Conservation (phyloP, 257 asterid species). For the Euphrasia confusa region DNA sequence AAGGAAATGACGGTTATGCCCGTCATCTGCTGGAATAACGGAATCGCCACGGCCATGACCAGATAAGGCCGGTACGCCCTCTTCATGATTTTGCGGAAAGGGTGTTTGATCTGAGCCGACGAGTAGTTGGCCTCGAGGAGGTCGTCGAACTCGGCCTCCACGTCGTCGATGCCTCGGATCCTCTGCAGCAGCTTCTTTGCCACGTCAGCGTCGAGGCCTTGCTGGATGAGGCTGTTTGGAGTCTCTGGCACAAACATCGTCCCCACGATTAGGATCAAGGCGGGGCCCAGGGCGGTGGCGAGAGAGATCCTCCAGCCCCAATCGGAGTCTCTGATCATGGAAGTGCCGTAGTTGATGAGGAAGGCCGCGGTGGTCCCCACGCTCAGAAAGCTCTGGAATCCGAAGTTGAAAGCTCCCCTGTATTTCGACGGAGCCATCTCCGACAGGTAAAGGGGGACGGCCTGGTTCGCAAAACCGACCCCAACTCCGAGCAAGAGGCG, state of each 20-base stretch:
- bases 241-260: conserved; percentile 33
- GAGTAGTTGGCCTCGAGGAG: conserved; percentile 26
- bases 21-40: conserved; percentile 33
- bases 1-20: conserved; percentile 32
- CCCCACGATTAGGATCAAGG: conserved; percentile 23
- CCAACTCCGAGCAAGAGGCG: too few species aligned
- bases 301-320: conserved; percentile 39
- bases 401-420: conserved; percentile 30
- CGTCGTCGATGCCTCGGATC: conserved; percentile 28
- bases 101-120: conserved; percentile 19
- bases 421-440: conserved; percentile 32
- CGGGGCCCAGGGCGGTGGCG: conserved; percentile 30
- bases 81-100: conserved; percentile 16
- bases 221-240: conserved; percentile 32
- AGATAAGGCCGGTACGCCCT: conserved; percentile 32
- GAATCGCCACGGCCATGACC: conserved; percentile 31
- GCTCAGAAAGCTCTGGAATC: conserved; percentile 23
- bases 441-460: conserved; percentile 27
- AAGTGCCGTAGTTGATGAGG: conserved; percentile 30
- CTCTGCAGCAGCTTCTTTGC: conserved; percentile 24
- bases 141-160: conserved; percentile 27
- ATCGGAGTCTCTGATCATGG: conserved; percentile 18
- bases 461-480: too few species aligned
- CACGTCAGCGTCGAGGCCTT: background rate
- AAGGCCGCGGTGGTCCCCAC: conserved; percentile 17